Evolutionary conservation across 2,329 filamentous ascomycete genomes (phyloP).

Genomic region (Aspergillus neotritici): DNA sequence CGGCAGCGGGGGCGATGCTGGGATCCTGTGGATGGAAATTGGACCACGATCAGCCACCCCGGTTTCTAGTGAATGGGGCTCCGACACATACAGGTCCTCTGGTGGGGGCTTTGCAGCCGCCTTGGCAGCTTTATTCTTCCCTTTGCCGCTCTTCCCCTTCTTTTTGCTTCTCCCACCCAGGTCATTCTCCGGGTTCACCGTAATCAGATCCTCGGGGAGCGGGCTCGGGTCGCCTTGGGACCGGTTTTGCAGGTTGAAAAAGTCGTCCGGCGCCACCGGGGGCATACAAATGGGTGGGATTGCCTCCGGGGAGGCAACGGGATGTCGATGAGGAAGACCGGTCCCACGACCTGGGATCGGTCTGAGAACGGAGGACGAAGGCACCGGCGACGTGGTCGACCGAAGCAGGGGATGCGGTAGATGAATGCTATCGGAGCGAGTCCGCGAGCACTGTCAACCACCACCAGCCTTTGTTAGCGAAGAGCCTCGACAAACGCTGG

Average conservation of each 20-base stretch:
- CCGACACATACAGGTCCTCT: slow-evolving; percentile 34
- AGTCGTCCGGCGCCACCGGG: slow-evolving; percentile 37
- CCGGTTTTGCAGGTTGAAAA: slow-evolving; percentile 34
- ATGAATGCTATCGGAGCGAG: neutral
- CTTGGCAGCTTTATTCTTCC: slow-evolving; percentile 33
- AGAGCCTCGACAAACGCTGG: no score
- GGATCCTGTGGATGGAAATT: slow-evolving; percentile 19
- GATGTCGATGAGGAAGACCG: slow-evolving; percentile 16
- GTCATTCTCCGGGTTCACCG: slow-evolving; percentile 27
- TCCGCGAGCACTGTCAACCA: neutral
- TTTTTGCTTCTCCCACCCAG: slow-evolving; percentile 34
- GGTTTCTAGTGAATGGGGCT: slow-evolving; percentile 7
- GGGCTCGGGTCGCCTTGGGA: slow-evolving; percentile 29
- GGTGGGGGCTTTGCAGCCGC: slow-evolving; percentile 25
- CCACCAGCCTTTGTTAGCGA: no score
- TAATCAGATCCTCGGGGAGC: slow-evolving; percentile 23
- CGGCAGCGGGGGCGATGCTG: slow-evolving; percentile 20
- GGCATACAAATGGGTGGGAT: slow-evolving; percentile 37
- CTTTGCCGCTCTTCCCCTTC: slow-evolving; percentile 36
- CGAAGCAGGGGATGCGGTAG: neutral
- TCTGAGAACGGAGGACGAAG: slow-evolving; percentile 28
- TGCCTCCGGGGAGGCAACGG: slow-evolving; percentile 26
- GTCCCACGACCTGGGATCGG: slow-evolving; percentile 27
- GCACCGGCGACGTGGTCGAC: slow-evolving; percentile 4
- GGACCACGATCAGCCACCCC: neutral